phyloP scores from a whole-genome alignment of 345 rosid genomes.

The Salix caprea region DNA sequence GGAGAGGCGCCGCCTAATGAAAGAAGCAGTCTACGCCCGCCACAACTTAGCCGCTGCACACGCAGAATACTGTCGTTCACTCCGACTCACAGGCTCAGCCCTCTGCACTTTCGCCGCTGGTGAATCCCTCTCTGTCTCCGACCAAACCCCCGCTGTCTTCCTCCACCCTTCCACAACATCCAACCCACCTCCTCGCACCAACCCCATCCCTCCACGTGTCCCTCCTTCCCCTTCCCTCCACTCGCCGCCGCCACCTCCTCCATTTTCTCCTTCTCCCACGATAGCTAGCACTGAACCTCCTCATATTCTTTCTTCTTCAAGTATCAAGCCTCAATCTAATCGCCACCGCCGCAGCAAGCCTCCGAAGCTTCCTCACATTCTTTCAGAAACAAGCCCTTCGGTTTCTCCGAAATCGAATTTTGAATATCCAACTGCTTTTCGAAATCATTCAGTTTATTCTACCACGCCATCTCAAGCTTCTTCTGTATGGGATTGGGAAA shows the following conservation, averaged over 20 bases:
- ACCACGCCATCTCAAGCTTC: conserved; percentile 84
- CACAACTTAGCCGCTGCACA: conserved; percentile 88
- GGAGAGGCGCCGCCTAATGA: conserved; percentile 93
- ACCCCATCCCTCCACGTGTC: conserved; percentile 36
- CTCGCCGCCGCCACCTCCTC: conserved; percentile 36
- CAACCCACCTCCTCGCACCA: conserved; percentile 17
- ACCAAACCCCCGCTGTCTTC: conserved; percentile 78
- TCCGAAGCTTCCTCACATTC: conserved; percentile 77
- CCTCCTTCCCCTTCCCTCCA: conserved; percentile 42
- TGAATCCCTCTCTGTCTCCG: conserved; percentile 72
- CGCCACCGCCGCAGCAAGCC: conserved; percentile 33
- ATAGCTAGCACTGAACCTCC: conserved; percentile 54
- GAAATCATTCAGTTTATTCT: conserved; percentile 59
- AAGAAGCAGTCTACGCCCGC: conserved; percentile 78
- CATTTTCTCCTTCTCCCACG: conserved; percentile 41
- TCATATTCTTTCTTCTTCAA: conserved; percentile 42
- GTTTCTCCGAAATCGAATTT: conserved; percentile 55
- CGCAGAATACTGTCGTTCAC: conserved; percentile 88
- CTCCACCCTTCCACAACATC: conserved; percentile 27
- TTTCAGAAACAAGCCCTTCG: conserved; percentile 74
- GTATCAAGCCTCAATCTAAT: conserved; percentile 18
- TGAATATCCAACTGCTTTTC: conserved; percentile 62
- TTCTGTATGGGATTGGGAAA: conserved; percentile 97
- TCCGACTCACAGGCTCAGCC: conserved; percentile 82
- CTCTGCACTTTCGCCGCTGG: conserved; percentile 76